Conservation (phyloP, 257 asterid species). For the Anisodus acutangulus region DNA sequence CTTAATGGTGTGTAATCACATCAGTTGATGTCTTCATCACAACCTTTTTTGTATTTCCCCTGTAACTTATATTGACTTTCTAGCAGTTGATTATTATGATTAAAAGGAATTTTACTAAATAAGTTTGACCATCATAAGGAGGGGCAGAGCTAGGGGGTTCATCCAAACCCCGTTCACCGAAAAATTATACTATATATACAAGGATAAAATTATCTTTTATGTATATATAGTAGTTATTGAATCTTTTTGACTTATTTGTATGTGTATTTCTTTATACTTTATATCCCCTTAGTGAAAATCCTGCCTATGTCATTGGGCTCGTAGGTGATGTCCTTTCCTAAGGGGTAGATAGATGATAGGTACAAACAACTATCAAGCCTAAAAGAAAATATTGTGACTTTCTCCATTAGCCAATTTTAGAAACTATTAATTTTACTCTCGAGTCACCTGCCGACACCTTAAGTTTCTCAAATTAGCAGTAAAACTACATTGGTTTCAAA, state of each 20-base stretch:
- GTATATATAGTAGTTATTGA: background rate
- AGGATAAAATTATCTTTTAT: background rate
- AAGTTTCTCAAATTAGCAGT: constrained; percentile 19
- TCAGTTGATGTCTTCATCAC: constrained; percentile 25
- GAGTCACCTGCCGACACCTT: background rate
- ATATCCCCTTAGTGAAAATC: background rate
- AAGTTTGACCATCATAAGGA: background rate
- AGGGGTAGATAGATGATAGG: background rate
- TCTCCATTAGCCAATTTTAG: background rate
- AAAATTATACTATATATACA: background rate
- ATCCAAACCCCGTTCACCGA: background rate
- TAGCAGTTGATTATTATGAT: background rate
- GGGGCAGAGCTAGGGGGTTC: background rate
- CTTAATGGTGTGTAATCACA: constrained; percentile 2
- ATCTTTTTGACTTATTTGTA: background rate
- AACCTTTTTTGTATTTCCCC: background rate
- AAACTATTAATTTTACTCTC: background rate
- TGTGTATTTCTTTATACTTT: background rate
- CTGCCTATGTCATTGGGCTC: too few relatives aligned
- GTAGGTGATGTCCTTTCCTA: background rate
- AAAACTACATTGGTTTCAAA: constrained; percentile 22
- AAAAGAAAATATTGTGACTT: background rate
- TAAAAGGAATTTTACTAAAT: background rate
- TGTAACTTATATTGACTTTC: background rate
- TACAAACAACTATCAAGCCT: background rate